Evolutionary conservation across 2,329 filamentous ascomycete species (phyloP).

Genomic region (Cladosporium sp.): DNA sequence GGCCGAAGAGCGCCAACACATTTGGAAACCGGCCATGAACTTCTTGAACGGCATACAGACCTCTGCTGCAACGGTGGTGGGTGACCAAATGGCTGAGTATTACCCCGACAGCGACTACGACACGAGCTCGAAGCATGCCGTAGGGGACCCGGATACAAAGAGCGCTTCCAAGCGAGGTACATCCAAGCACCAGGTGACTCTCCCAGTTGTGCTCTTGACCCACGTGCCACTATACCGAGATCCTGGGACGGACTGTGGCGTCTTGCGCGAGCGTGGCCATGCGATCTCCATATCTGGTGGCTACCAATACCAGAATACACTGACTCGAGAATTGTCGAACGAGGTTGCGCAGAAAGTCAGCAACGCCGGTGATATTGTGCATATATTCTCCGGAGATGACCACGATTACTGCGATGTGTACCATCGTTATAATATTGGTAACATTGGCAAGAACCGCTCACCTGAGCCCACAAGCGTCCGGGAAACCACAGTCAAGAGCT

Average conservation of each 20-base stretch:
- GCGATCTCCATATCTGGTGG: slow-evolving; percentile 75
- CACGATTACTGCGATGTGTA: slow-evolving; percentile 95
- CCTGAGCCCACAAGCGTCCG: slow-evolving; percentile 46
- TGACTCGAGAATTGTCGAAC: slow-evolving; percentile 73
- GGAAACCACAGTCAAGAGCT: slow-evolving; percentile 94
- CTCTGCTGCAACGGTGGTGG: slow-evolving; percentile 66
- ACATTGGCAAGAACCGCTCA: slow-evolving; percentile 20
- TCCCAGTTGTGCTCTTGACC: slow-evolving; percentile 85
- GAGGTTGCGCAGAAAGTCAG: slow-evolving; percentile 70
- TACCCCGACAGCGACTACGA: slow-evolving; percentile 39
- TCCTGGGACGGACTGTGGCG: slow-evolving; percentile 83
- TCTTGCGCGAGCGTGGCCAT: slow-evolving; percentile 80
- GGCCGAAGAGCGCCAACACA: slow-evolving; percentile 37
- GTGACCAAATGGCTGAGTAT: slow-evolving; percentile 58
- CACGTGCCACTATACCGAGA: slow-evolving; percentile 88
- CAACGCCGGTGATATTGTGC: slow-evolving; percentile 66
- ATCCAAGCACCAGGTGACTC: slow-evolving; percentile 46
- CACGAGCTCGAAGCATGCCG: background rate
- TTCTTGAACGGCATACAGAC: slow-evolving; percentile 70
- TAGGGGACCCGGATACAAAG: background rate
- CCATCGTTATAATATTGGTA: slow-evolving; percentile 56
- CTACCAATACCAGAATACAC: slow-evolving; percentile 96
- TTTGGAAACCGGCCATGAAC: slow-evolving; percentile 74
- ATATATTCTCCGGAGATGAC: slow-evolving; percentile 93
- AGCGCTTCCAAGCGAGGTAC: no score